Base-by-base conservation (phyloP, 495 filamentous ascomycete species). In the Daldinia loculata region DNA sequence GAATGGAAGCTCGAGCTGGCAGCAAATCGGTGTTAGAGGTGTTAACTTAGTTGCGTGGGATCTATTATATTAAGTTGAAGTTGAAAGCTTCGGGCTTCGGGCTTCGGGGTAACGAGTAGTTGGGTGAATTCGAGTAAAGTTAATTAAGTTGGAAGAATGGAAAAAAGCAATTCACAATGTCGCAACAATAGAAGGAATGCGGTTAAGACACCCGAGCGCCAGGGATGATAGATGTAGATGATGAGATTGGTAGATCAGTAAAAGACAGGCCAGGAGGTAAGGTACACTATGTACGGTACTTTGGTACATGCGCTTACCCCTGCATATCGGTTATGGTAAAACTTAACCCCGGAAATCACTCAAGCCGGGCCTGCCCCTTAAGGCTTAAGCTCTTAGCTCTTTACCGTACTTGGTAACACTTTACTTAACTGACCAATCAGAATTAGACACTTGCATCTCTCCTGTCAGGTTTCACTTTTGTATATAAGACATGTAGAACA, bases 171-270 rank as follows among this genome's bases (percentile, higher is more conserved):
- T 66, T 69, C 61, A 32, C 26, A 41, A 61, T 61, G 38, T 69
- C 30, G 61, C 66, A 48, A 66, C 61, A 56, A 53, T 56, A 19
- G 48, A 61, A 66, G 59, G 66, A 59, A 61, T 53, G 65, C 45
- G 19, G 66, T 73, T 66, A 63, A 69, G 66, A 69, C 19, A 32
- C 52, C 30, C 29, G 27, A 14, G 39, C 22, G 60, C 45, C 70
- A 69, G 64, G 70, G 70, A 72, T 69, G 55, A 34, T 45, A 43
- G 36, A 29, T 11, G 56, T 32, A 60, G 26, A 64, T 69, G 61
- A 70, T 73, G 61, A 48, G 43, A 48, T 48, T 48, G 63, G 41
- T 62, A 60, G 63, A 71, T 68, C 65, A 56, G 34, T 11, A 26
- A 52, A 52, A 45, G 39, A 43, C 39, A 43, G 39, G 39, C 39